These are phyloP conservation scores for Ochromonas danica DNA, from an alignment of 108 stramenopile genomes.

Conservation along the genomic window DNA sequence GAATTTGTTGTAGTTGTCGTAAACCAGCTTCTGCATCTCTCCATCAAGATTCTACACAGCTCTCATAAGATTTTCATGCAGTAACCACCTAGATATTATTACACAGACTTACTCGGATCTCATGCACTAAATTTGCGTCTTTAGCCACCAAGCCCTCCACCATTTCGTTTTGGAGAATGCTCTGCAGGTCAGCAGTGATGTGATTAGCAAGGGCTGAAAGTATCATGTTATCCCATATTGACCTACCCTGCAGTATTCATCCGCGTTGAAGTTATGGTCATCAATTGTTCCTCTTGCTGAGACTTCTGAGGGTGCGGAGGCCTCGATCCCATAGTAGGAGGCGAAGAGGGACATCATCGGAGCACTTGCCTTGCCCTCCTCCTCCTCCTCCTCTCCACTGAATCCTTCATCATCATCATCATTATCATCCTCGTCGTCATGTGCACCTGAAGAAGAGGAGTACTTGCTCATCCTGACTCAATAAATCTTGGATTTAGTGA, in stretches of 20 bases:
- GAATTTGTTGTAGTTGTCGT: constrained; percentile 99
- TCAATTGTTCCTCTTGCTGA: constrained; percentile 41
- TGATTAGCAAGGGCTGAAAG: not conserved
- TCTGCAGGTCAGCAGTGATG: not conserved
- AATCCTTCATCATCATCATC: no score
- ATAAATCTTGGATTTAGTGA: no score
- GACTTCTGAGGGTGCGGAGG: not conserved
- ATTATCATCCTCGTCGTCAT: no score
- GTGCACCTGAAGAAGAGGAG: no score
- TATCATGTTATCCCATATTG: no score
- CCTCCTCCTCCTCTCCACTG: not conserved
- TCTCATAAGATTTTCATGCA: not conserved
- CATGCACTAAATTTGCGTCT: constrained; percentile 53
- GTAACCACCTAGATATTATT: no score
- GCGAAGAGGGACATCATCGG: constrained; percentile 32
- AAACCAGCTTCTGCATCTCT: constrained; percentile 96
- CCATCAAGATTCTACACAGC: constrained; percentile 66
- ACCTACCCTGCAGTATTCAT: constrained; percentile 38
- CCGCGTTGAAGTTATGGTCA: constrained; percentile 49
- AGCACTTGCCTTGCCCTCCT: not conserved
- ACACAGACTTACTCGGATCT: constrained; percentile 32
- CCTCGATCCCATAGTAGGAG: constrained; percentile 36
- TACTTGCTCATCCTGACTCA: no score
- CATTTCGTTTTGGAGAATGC: constrained; percentile 44
- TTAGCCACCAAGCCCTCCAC: constrained; percentile 48